Evolutionary conservation across 2,329 filamentous ascomycete species (phyloP).

Genomic region (Aspergillus aculeatus): DNA sequence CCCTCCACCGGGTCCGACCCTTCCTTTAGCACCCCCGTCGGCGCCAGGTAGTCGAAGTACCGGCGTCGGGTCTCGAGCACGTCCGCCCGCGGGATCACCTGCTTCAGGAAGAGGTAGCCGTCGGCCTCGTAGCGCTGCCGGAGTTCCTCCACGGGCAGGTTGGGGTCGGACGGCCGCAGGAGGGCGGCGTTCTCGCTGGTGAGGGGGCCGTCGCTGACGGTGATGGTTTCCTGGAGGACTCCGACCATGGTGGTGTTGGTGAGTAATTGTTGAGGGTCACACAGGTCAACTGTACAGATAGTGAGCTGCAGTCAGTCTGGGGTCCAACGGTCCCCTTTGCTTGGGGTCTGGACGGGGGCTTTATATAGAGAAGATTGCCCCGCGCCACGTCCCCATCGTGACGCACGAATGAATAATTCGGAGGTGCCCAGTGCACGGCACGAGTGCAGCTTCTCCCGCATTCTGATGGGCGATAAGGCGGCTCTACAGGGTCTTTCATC

Average conservation of each 20-base stretch:
- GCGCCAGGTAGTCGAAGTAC: conserved; percentile 55
- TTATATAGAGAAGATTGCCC: neutral
- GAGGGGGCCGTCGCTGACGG: conserved; percentile 50
- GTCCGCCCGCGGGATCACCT: conserved; percentile 53
- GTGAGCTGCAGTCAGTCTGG: too few relatives aligned
- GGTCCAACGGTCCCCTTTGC: too few relatives aligned
- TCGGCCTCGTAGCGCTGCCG: conserved; percentile 49
- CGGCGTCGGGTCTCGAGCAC: conserved; percentile 52
- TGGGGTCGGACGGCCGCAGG: conserved; percentile 45
- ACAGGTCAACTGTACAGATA: too few relatives aligned
- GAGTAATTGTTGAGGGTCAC: neutral
- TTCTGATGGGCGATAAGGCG: neutral
- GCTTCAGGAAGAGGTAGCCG: conserved; percentile 58
- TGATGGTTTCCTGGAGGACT: conserved; percentile 13
- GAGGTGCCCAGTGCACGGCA: too few relatives aligned
- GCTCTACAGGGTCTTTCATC: neutral
- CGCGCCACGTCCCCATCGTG: neutral
- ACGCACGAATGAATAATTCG: neutral
- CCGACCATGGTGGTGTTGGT: conserved; percentile 12
- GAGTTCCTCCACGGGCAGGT: conserved; percentile 50
- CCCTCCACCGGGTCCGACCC: conserved; percentile 54
- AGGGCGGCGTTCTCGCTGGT: conserved; percentile 44
- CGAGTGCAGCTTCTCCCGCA: neutral
- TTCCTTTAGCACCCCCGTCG: conserved; percentile 57
- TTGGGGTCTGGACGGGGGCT: neutral